Conservation (phyloP, 2,329 filamentous ascomycete species). For the Verticillium dahliae region DNA sequence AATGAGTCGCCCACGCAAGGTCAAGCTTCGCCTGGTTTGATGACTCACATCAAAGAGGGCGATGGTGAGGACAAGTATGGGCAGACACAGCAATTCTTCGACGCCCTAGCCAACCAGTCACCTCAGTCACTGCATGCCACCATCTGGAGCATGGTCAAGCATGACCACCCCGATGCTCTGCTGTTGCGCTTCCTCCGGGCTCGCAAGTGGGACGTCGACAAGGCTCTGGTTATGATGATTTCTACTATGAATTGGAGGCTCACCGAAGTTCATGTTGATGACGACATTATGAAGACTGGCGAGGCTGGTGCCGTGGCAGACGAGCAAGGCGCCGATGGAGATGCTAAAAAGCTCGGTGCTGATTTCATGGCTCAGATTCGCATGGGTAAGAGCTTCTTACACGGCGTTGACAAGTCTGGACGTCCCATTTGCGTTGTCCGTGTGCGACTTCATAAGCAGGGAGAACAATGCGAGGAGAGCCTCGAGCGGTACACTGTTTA, state of each 20-base stretch:
- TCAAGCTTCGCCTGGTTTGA: constrained; percentile 23
- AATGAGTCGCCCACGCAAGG: constrained; percentile 25
- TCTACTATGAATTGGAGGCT: constrained; percentile 90
- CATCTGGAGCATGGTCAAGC: constrained; percentile 92
- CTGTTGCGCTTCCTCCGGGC: constrained; percentile 78
- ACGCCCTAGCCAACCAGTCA: constrained; percentile 68
- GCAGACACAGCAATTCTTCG: constrained; percentile 77
- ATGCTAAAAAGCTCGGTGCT: constrained; percentile 58
- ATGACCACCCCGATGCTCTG: constrained; percentile 85
- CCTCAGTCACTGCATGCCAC: constrained; percentile 74
- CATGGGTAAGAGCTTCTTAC: constrained; percentile 88
- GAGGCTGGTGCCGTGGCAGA: constrained; percentile 60
- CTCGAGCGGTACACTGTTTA: constrained; percentile 89
- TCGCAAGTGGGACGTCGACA: constrained; percentile 93
- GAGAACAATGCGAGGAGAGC: constrained; percentile 74
- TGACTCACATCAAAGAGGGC: constrained; percentile 31
- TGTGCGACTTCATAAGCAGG: constrained; percentile 72
- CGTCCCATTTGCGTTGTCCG: constrained; percentile 83
- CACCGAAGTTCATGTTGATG: constrained; percentile 79
- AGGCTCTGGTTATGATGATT: constrained; percentile 88
- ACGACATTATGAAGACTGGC: constrained; percentile 74
- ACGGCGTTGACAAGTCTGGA: constrained; percentile 77
- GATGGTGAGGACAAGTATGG: constrained; percentile 86
- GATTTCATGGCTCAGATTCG: constrained; percentile 81
- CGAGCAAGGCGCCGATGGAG: constrained; percentile 48